Evolutionary conservation across 2,329 filamentous ascomycete species (phyloP), one percentile per base, ranked within the genome.

Genomic region (Aspergillus pseudoglaucus): DNA sequence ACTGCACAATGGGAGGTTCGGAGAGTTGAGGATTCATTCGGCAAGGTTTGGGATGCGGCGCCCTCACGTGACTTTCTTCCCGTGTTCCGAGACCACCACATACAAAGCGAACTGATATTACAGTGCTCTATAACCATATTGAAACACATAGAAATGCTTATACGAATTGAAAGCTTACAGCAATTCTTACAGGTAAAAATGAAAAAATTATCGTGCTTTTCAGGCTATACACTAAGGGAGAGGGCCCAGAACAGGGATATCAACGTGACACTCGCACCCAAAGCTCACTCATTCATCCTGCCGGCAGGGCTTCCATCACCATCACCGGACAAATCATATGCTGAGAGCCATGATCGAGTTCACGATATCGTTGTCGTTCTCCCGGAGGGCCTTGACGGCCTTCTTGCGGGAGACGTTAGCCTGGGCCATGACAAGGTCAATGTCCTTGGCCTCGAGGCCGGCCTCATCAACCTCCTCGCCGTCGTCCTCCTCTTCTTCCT

Each of bases 311-410:
- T 53, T 38, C 15, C 14, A 38, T 17, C 30, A 47, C 15, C 14
- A 38, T 17, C 30, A 47, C 55, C 55, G 53, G 56, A 59, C 59
- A 55, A 52, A 54, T 70, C 59, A 90, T 80, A 89, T 84, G 79
- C 87, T 90, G 72, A 98, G 78, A 61, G 91, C 90, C 93, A 98
- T 98, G 78, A 98, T 98, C 64, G 93, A 96, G 82, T 98, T 98
- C 80, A 98, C 93, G 77, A 98, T 98, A 71, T 98, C 93, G 68
- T 97, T 96, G 77, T 97, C 91, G 71, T 98, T 98, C 80, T 97
- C 93, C 80, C 73, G 73, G 42, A 98, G 81, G 48, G 94, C 93
- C 79, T 97, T 98, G 78, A 98, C 83, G 53, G 93, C 93, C 84
- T 97, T 97, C 79, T 95, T 96, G 73, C 93, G 83, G 63, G 89